phyloP scores from a whole-genome alignment of 1,284 basidiomycete genomes.

The Ceratobasidium sp. region DNA sequence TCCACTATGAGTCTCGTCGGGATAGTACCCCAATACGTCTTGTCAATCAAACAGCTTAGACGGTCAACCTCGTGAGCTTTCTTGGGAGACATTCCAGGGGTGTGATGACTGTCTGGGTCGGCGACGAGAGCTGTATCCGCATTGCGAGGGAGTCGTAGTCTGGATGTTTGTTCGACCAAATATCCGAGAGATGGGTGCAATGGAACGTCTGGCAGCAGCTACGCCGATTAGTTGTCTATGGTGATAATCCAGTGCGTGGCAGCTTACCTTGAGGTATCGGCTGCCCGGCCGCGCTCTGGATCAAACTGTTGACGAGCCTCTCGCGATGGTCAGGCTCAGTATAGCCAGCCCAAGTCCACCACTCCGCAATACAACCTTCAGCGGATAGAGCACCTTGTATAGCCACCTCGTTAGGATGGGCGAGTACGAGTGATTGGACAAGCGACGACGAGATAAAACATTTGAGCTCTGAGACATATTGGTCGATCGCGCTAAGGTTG shows the following conservation, averaged over 20 bases:
- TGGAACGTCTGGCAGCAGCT: neutral
- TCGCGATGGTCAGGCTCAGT: neutral
- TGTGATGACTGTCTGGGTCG: neutral
- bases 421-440: constrained; percentile 11
- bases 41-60: constrained; percentile 36
- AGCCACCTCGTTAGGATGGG: constrained; percentile 31
- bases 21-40: neutral
- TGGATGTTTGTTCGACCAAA: constrained; percentile 1
- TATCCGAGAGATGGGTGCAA: constrained; percentile 4
- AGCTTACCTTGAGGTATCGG: constrained; percentile 1
- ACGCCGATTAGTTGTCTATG: constrained; percentile 2
- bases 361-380: neutral
- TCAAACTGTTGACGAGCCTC: neutral
- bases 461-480: constrained; percentile 16
- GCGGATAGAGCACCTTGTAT: neutral
- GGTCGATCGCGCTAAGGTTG: neutral
- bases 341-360: constrained; percentile 21
- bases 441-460: constrained; percentile 9
- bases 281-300: neutral
- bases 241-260: too few species aligned
- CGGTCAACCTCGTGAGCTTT: constrained; percentile 40
- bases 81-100: constrained; percentile 39
- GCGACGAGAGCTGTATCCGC: neutral
- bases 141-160: constrained; percentile 7
- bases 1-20: constrained; percentile 35